These are phyloP conservation scores for Neolentinus lepideus DNA, from an alignment of 1,284 basidiomycete species.

Conservation along the genomic window DNA sequence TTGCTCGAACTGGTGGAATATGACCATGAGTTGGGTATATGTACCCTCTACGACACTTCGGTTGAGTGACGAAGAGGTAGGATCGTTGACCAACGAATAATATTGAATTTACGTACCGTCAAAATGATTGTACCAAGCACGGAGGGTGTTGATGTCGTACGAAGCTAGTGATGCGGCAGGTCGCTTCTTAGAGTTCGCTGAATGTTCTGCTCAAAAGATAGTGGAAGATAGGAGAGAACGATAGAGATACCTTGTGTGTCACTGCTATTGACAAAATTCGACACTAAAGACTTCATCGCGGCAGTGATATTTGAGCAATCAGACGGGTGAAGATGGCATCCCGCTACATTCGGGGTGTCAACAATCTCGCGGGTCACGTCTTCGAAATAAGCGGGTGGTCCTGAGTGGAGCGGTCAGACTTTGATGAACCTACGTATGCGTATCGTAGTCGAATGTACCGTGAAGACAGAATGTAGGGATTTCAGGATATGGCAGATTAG, in stretches of 20 bases:
- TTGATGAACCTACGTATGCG: constrained; percentile 5
- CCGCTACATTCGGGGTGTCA: constrained; percentile 20
- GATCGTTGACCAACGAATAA: constrained; percentile 20
- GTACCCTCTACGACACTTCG: constrained; percentile 10
- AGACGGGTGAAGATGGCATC: constrained; percentile 42
- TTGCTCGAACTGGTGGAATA: constrained; percentile 67
- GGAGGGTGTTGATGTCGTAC: constrained; percentile 52
- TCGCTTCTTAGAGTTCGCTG: constrained; percentile 31
- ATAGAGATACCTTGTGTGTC: constrained; percentile 21
- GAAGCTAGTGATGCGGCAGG: constrained; percentile 42
- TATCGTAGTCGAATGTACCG: constrained; percentile 26
- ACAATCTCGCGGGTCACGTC: constrained; percentile 35
- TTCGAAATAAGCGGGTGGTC: constrained; percentile 31
- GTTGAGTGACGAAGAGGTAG: background rate
- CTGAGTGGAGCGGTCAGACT: constrained; percentile 14
- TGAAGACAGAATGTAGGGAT: constrained; percentile 54
- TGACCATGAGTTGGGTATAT: constrained; percentile 36
- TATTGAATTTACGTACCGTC: constrained; percentile 18
- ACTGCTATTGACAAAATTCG: constrained; percentile 39
- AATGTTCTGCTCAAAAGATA: background rate
- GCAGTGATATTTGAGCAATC: constrained; percentile 48
- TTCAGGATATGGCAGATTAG: constrained; percentile 54
- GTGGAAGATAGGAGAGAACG: constrained; percentile 8
- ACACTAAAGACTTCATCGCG: constrained; percentile 50
- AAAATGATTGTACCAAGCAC: constrained; percentile 47